Evolutionary conservation across 441 rosid genomes (phyloP).

Genomic region (Gossypium davidsonii): DNA sequence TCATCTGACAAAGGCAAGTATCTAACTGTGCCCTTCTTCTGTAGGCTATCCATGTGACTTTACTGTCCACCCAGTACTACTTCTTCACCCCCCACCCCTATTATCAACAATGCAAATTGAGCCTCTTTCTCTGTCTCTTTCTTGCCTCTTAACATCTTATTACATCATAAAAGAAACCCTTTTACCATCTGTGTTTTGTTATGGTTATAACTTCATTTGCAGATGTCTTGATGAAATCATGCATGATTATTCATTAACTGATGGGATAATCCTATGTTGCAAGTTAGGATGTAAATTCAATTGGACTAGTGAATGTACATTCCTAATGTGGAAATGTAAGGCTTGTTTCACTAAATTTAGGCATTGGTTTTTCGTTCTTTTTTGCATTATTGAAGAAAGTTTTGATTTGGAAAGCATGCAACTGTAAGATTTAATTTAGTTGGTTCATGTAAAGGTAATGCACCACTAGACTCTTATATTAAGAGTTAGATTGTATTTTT

Average conservation of each 20-base stretch:
- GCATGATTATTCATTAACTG: background rate
- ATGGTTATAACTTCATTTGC: background rate
- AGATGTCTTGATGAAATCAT: background rate
- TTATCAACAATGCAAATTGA: constrained; percentile 23
- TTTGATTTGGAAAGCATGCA: background rate
- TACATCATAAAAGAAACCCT: background rate
- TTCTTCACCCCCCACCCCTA: constrained; percentile 15
- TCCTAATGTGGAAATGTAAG: constrained; percentile 6
- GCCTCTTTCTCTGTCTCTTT: constrained; percentile 9
- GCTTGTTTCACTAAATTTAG: constrained; percentile 8
- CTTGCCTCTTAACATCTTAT: constrained; percentile 7
- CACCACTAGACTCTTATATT: too few relatives aligned
- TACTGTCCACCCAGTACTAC: constrained; percentile 37
- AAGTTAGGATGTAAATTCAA: background rate
- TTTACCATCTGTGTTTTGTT: background rate
- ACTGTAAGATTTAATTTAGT: too few relatives aligned
- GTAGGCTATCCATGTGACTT: constrained; percentile 48
- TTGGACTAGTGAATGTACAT: background rate
- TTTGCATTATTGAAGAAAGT: background rate
- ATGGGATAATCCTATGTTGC: background rate
- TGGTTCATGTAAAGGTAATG: too few relatives aligned
- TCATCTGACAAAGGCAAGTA: constrained; percentile 35
- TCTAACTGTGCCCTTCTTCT: constrained; percentile 28
- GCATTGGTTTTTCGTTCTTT: background rate
- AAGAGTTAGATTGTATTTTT: too few relatives aligned